Evolutionary conservation across 176 grass and related monocot species (phyloP), one percentile per base, ranked within the genome.

Genomic region (Ampelocalamus luodianensis): DNA sequence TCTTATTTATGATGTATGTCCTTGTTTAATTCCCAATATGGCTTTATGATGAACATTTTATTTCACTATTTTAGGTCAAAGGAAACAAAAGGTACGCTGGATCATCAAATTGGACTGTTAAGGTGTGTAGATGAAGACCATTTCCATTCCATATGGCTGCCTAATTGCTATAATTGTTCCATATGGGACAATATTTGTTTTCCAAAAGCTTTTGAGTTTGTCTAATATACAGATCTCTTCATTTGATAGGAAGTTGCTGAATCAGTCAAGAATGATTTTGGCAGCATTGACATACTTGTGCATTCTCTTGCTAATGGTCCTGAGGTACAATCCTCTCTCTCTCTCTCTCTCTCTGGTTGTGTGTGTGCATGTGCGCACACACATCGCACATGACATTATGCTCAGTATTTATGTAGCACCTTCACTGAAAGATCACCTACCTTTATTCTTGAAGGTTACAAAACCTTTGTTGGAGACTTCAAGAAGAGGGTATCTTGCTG

Each of bases 251-350:
- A 98, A 98, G 93, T 92, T 68, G 96, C 90, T 54, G 93, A 98
- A 83, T 77, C 85, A 71, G 96, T 98, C 42, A 95, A 94, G 74
- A 95, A 90, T 51, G 96, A 98, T 91, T 98, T 95, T 92, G 96
- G 93, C 34, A 95, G 83, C 78, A 98, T 98, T 85, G 96, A 98
- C 78, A 98, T 98, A 71, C 91, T 98, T 75, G 93, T 98, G 61
- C 93, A 98, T 76, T 98, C 96, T 78, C 96, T 98, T 91, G 96
- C 96, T 24, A 98, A 98, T 88, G 96, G 96, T 40, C 93, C 96
- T 72, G 96, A 98, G 85, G 96, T 92, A 73, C 70, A 34, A 16
- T 67, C 22, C 29, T 32, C 32, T 68, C 49, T 22, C 6, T 15
- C 12, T n/a, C 5, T 3, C 51, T 38, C 38, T 39, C 38, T 42